Base-by-base conservation (phyloP, 805 yeast species). In the Teunomyces pallodes region DNA sequence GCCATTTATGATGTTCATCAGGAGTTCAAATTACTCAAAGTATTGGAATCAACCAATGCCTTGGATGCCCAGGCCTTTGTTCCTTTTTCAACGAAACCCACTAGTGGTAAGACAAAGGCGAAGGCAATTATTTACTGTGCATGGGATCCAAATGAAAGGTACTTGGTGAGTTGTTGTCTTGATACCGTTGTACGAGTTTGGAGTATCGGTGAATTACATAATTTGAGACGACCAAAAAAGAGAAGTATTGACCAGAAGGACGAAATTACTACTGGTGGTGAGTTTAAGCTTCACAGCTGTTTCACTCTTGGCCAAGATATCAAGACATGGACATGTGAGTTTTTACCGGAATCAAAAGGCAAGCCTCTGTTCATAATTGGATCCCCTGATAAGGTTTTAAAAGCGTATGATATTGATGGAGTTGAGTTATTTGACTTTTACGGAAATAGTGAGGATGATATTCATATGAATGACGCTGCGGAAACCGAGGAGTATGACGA, bases 131-230 rank as follows among this genome's bases (percentile, higher is more conserved):
- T 85, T 39, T 84, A 82, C 58, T 74, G 86, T 16, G 75, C 87
- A 8, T 91, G 96, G 86, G 87, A 91, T 3, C 84, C 84, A 0
- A 83, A 84, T 56, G 91, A 88, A 57, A 59, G 75, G 5, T 78
- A 77, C 57, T 53, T 91, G 24, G 78, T 90, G 8, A 79, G 90
- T 3, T 83, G 94, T 48, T 81, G 91, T 7, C 77, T 84, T 54
- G 96, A 88, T 64, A 82, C 83, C 28, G 72, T 77, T 9, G 83
- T 88, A 5, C 76, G 83, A 44, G 69, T 91, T 2, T 89, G 95
- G 89, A 81, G 82, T 55, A 67, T 84, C 2, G 65, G 62, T 7
- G 66, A 56, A n/a, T 50, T 71, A 33, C 58, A 60, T 9, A 51
- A 50, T 32, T 29, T 38, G 17, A 51, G 46, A 9, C 52, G 41